Evolutionary conservation across 148 eudicot genomes (phyloP).

Genomic region (Cornus suecica): DNA sequence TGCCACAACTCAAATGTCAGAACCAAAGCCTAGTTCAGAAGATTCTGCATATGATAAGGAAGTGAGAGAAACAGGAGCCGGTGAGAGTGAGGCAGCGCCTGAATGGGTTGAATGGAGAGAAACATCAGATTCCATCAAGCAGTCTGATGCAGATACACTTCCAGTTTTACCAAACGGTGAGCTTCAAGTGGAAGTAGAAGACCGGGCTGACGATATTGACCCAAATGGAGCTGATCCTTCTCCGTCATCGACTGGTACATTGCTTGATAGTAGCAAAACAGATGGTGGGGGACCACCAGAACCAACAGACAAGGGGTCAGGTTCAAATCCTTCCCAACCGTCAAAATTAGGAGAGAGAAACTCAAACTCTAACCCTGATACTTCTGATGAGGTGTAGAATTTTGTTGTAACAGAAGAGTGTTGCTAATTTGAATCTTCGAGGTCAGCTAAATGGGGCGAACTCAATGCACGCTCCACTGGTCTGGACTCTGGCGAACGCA

Average conservation of each 20-base stretch:
- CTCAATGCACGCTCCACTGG: constrained; percentile 11
- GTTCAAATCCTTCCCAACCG: constrained; percentile 5
- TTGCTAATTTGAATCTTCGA: constrained; percentile 1
- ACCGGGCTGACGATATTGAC: constrained; percentile 19
- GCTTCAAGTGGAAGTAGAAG: constrained; percentile 25
- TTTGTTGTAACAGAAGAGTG: constrained; percentile 19
- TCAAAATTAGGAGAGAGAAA: constrained; percentile 13
- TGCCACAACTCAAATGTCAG: constrained; percentile 37
- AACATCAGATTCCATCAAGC: constrained; percentile 42
- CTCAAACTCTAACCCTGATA: constrained; percentile 2
- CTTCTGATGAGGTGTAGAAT: constrained; percentile 17
- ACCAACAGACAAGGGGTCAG: constrained; percentile 1
- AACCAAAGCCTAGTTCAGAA: constrained; percentile 21
- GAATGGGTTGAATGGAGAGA: constrained; percentile 92
- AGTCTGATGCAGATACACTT: constrained; percentile 27
- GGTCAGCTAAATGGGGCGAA: neutral
- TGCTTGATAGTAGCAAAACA: constrained; percentile 12
- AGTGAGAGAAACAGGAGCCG: constrained; percentile 14
- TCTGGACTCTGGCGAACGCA: constrained; percentile 14
- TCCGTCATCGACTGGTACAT: constrained; percentile 12
- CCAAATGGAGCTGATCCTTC: constrained; percentile 26
- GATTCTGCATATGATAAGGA: constrained; percentile 2
- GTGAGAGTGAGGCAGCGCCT: constrained; percentile 42
- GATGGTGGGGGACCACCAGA: constrained; percentile 18
- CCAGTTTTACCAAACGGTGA: constrained; percentile 37